Base-by-base conservation (phyloP, 306 rosid genomes). In the Cucumis cinereus region DNA sequence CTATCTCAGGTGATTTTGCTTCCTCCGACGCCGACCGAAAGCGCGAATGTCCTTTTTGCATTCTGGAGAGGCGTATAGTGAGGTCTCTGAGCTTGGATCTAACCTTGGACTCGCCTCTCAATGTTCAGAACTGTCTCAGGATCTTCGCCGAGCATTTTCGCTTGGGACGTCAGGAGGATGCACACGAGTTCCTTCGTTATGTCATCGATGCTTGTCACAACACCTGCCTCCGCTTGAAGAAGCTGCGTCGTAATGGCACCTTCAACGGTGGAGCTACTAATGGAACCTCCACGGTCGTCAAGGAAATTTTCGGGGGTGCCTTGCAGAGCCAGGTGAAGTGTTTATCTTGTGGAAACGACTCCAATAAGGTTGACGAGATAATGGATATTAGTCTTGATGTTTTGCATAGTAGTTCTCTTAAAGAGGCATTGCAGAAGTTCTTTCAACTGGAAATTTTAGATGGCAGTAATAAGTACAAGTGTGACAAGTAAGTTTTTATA, bases 261-360 rank as follows among this genome's bases (percentile, higher is more conserved):
- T 66, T 14, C 62, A 56, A 22, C 30, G 61, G 61, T 2, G 36
- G 71, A n/a, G 69, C 62, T 8, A 62, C 60, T 0, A 76, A 36
- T 7, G 81, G 54, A 60, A 35, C 41, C 68, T 26, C 79, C 2
- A 83, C 96, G 3, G 92, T 89, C 72, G 98, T 95, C 60, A 92
- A 86, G 87, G 97, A 92, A 38, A 95, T 95, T 15, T 95, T 95
- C 24, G 99, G 99, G 19, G 99, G 99, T 38, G 87, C 98, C 26
- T 84, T 95, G 90, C 98, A 92, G 97, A 95, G 98, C 79, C 99
- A 95, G 96, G 98, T 95, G 87, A 95, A 90, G 85, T 95, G 99
- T 79, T 82, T 88, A 5, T 82, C 88, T 52, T 95, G 99, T 83
- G 98, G 98, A 76, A 81, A 77, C n/a, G 99, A 92, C 83, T 95